Evolutionary conservation across 208 protist species (phyloP), one percentile per base, ranked within the genome.

Genomic region (Porcisia deanei): DNA sequence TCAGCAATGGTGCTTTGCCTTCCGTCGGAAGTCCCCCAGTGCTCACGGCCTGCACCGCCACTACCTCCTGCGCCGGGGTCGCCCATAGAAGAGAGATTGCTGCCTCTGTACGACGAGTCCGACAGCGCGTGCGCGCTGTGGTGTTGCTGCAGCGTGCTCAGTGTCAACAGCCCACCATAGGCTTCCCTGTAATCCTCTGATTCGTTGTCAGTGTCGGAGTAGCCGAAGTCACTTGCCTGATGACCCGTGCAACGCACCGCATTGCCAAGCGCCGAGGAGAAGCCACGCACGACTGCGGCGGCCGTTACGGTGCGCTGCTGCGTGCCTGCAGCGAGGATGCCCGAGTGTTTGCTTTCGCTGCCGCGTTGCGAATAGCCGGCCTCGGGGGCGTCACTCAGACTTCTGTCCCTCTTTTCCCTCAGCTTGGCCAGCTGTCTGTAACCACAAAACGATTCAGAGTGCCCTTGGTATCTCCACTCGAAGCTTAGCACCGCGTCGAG

Each of bases 401-500:
- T 41, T 43, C 14, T 52, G 47, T 43, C 25, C 25, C 39, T 49
- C 14, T 18, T 8, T 43, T 41, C n/a, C 25, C 25, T n/a, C 47
- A 22, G 66, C 49, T 8, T 71, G 30, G n/a, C 43, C 3, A 20
- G 52, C 49, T 71, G 71, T 47, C 53, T 73, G 70, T 69, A 73
- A 47, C 73, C 71, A 41, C 52, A 25, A 54, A 73, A 79, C 0
- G 59, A 45, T 43, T 71, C 71, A 14, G 57, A 59, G 69, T 79
- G 55, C 25, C 72, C 55, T 14, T 76, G 20, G 66, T 90, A 87
- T 58, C 70, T 73, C 76, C 85, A 83, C 80, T 94, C 91, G 54
- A 88, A 76, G n/a, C 85, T 75, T 59, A 91, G 68, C 63, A 91
- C 79, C 7, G 91, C 88, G 60, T 92, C 78, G 53, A 94, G 67